Evolutionary conservation across 305 asterid genomes (phyloP), one percentile per base, ranked within the genome.

Genomic region (Petunia hybrid): DNA sequence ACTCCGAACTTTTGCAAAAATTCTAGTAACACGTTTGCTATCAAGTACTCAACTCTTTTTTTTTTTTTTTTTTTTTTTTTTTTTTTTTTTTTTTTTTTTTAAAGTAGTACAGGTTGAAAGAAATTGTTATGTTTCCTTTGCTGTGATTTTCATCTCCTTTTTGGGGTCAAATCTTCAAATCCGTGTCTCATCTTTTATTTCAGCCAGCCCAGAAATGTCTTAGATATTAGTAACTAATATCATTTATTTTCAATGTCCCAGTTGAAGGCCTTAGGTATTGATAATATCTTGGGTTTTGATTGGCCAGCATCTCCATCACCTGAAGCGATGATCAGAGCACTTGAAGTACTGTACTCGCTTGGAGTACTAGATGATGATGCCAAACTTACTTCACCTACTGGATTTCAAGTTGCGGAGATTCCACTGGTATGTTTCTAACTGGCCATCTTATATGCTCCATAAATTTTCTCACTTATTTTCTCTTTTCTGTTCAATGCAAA

Each of bases 261-360:
- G 99, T 87, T 96, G 81, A 96, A 94, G 88, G 95, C 99, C 45
- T 84, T 96, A 76, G 98, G 99, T 69, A 91, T 96, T 66, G 99
- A 96, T 91, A 96, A 96, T 84, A 93, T 94, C 78, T 86, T 96
- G 90, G 98, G 98, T 78, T 94, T 96, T 31, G 97, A 93, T 86
- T 94, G 99, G 99, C 98, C 93, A 51, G 91, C 98, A 87, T 89
- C 99, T 70, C 98, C 99, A 43, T 90, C 98, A 22, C 94, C 99
- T 67, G 98, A 96, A 88, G 92, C 98, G 79, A 89, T 96, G 88
- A 93, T 96, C 75, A 88, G 99, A 88, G 98, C 99, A 79, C 95
- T 96, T 83, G 99, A 96, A 92, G 92, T 94, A 82, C 83, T 94
- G 77, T 96, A 94, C 83, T 96, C 98, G 38, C 97, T 94, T 84